These are phyloP conservation scores for Phytophthora colocasiae DNA, from an alignment of 352 stramenopile species.

Conservation along the genomic window DNA sequence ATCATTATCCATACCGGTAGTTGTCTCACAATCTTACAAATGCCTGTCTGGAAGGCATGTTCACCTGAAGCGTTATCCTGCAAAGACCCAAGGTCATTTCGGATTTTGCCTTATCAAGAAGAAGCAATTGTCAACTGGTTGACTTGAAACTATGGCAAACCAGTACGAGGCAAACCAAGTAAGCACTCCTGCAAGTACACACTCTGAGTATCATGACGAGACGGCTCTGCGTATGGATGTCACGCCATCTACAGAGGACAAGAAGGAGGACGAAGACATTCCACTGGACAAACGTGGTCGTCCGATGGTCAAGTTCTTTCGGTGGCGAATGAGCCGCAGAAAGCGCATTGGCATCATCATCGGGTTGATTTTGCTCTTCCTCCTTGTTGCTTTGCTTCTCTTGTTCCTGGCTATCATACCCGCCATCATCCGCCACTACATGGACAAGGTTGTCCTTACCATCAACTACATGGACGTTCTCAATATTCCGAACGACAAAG, in stretches of 20 bases:
- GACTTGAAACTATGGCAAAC: constrained; percentile 12
- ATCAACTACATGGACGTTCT: constrained; percentile 77
- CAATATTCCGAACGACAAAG: constrained; percentile 45
- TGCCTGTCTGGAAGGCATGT: background rate
- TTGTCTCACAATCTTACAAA: background rate
- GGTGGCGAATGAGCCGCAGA: constrained; percentile 57
- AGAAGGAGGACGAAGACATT: constrained; percentile 25
- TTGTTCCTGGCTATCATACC: constrained; percentile 60
- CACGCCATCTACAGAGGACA: constrained; percentile 16
- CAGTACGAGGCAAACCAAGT: constrained; percentile 36
- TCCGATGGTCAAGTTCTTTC: constrained; percentile 52
- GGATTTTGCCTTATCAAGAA: background rate
- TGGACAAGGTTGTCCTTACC: constrained; percentile 56
- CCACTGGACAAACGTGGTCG: constrained; percentile 24
- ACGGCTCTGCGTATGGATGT: constrained; percentile 26
- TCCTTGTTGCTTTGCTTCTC: constrained; percentile 56
- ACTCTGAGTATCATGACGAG: constrained; percentile 34
- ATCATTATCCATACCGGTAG: no score
- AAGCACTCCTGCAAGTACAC: constrained; percentile 27
- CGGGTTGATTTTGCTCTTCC: constrained; percentile 40
- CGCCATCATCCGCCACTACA: constrained; percentile 61
- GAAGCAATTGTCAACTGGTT: background rate
- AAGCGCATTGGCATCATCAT: constrained; percentile 46
- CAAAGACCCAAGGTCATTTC: background rate
- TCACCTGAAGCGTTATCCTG: background rate